These are phyloP conservation scores for Termitomyces sp. DNA, from an alignment of 768 basidiomycete species.

Conservation along the genomic window DNA sequence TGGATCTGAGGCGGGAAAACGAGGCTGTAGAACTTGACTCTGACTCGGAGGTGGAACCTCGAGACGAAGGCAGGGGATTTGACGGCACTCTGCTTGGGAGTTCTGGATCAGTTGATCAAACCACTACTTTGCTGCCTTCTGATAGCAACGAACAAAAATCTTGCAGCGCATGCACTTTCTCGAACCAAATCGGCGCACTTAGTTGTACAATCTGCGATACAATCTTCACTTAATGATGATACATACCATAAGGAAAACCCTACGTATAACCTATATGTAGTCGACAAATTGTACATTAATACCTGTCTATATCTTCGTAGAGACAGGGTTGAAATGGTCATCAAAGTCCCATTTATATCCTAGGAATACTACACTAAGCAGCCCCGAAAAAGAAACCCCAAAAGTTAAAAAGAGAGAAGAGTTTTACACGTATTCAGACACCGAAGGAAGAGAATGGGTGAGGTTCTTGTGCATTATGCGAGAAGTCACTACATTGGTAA, in stretches of 20 bases:
- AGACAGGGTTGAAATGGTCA: slow-evolving; percentile 18
- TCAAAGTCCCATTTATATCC: slow-evolving; percentile 28
- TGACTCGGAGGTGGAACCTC: slow-evolving; percentile 51
- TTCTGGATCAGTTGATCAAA: slow-evolving; percentile 16
- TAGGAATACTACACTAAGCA: slow-evolving; percentile 24
- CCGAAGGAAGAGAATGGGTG: slow-evolving; percentile 31
- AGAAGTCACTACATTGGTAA: slow-evolving; percentile 19
- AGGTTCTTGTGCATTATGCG: slow-evolving; percentile 21
- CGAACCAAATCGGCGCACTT: slow-evolving; percentile 41
- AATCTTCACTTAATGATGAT: slow-evolving; percentile 31
- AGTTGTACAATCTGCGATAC: slow-evolving; percentile 49
- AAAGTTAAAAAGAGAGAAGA: slow-evolving; percentile 23
- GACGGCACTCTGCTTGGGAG: slow-evolving; percentile 68
- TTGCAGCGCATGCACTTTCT: slow-evolving; percentile 59
- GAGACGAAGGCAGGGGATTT: slow-evolving; percentile 66
- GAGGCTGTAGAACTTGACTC: slow-evolving; percentile 57
- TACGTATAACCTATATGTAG: slow-evolving; percentile 12
- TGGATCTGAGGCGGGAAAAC: slow-evolving; percentile 63
- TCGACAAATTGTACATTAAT: slow-evolving; percentile 18
- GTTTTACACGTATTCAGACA: slow-evolving; percentile 41
- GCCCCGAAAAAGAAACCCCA: slow-evolving; percentile 25
- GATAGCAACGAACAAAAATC: slow-evolving; percentile 28
- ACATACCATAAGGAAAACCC: slow-evolving; percentile 19
- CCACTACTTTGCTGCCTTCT: slow-evolving; percentile 12
- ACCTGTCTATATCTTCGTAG: slow-evolving; percentile 14